phyloP scores from a whole-genome alignment of 1,284 basidiomycete genomes.

The Somion occarium region DNA sequence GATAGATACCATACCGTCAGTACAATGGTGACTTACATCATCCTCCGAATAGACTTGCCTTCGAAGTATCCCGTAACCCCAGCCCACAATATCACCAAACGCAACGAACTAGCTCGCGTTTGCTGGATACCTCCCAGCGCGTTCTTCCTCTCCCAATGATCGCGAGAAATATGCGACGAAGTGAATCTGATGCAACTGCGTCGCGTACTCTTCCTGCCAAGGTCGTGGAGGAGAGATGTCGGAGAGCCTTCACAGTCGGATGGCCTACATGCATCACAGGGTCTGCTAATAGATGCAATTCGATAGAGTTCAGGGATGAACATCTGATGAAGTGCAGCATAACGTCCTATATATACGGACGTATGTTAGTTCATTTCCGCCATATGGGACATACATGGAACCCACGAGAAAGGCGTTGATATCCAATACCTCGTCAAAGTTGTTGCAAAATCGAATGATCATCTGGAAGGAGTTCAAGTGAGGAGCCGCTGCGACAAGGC shows the following conservation, averaged over 20 bases:
- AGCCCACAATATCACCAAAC: too few relatives aligned
- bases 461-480: not conserved
- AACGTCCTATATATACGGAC: not conserved
- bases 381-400: not conserved
- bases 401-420: not conserved
- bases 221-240: not conserved
- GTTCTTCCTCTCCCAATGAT: too few relatives aligned
- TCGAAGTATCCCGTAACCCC: too few relatives aligned
- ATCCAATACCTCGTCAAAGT: not conserved
- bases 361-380: too few relatives aligned
- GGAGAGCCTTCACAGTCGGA: not conserved
- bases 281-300: not conserved
- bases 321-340: not conserved
- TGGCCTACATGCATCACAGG: not conserved
- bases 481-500: not conserved
- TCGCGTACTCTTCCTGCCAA: not conserved
- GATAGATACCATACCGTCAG: too few relatives aligned
- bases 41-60: too few relatives aligned
- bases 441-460: not conserved
- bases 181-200: not conserved
- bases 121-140: too few relatives aligned
- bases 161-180: not conserved
- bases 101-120: too few relatives aligned
- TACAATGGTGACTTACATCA: too few relatives aligned
- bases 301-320: not conserved